Conservation (phyloP, 768 basidiomycete genomes). For the Mycena metata region DNA sequence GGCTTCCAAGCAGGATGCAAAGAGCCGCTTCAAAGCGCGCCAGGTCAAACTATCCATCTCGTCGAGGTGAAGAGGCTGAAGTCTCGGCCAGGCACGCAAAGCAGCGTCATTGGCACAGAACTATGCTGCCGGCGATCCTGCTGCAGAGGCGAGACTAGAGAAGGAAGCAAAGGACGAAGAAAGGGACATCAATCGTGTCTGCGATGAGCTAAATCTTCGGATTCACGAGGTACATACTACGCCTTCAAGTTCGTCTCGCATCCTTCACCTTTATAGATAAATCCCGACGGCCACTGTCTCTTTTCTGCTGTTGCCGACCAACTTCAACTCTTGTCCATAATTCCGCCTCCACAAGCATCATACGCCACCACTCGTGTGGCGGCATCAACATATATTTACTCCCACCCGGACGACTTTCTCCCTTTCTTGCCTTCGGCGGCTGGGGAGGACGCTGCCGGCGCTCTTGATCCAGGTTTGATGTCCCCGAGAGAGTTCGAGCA, state of each 20-base stretch:
- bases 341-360: constrained; percentile 69
- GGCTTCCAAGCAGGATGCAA: constrained; percentile 67
- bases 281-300: constrained; percentile 96
- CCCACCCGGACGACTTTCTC: constrained; percentile 90
- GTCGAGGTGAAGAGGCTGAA: not conserved
- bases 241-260: constrained; percentile 1
- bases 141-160: constrained; percentile 69
- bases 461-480: constrained; percentile 80
- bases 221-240: constrained; percentile 69
- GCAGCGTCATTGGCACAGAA: constrained; percentile 73
- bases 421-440: constrained; percentile 88
- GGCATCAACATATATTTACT: constrained; percentile 85
- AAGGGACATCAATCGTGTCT: constrained; percentile 70
- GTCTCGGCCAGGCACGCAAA: constrained; percentile 72
- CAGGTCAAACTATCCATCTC: constrained; percentile 62
- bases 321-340: constrained; percentile 76
- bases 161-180: constrained; percentile 79
- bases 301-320: constrained; percentile 97
- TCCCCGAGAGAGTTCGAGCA: constrained; percentile 69
- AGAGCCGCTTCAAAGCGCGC: constrained; percentile 76
- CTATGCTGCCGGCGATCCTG: constrained; percentile 66
- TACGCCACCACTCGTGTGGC: constrained; percentile 72
- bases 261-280: constrained; percentile 66
- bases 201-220: constrained; percentile 74
- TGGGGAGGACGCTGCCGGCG: constrained; percentile 78